These are phyloP conservation scores for Parietichytrium sp. DNA, from an alignment of 108 stramenopile species.

Conservation along the genomic window DNA sequence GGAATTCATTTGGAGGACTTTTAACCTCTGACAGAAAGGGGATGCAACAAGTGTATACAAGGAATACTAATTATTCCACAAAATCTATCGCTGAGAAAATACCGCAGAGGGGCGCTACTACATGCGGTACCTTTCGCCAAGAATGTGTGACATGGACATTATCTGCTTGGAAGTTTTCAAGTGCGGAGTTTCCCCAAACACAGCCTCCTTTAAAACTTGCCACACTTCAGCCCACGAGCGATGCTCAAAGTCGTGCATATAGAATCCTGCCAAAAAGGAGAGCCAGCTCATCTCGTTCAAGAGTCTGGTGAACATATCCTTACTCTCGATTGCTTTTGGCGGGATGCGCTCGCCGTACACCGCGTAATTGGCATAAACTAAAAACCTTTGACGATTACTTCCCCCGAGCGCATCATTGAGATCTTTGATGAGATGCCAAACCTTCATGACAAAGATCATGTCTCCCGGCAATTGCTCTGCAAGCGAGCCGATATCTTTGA, in stretches of 20 bases:
- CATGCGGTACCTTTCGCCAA: too few relatives aligned
- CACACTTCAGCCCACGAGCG: background rate
- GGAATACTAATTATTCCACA: too few relatives aligned
- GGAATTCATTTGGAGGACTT: too few relatives aligned
- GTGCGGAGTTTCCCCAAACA: too few relatives aligned
- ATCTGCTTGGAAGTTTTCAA: too few relatives aligned
- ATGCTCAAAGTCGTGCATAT: background rate
- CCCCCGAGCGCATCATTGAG: conserved; percentile 21
- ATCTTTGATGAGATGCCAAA: conserved; percentile 8
- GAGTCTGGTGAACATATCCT: background rate
- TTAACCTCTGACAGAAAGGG: too few relatives aligned
- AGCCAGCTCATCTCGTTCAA: background rate
- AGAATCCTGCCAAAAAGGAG: background rate
- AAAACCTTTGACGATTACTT: background rate
- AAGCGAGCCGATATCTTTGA: background rate
- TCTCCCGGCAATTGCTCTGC: conserved; percentile 19
- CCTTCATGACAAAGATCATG: conserved; percentile 29
- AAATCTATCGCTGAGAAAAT: too few relatives aligned
- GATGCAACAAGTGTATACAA: too few relatives aligned
- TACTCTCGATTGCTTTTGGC: too few relatives aligned
- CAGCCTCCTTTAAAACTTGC: too few relatives aligned
- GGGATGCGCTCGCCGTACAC: background rate
- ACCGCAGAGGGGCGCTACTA: too few relatives aligned
- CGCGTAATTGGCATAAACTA: conserved; percentile 1
- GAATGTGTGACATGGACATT: too few relatives aligned